Evolutionary conservation across 148 eudicot genomes (phyloP), one percentile per base, ranked within the genome.

Genomic region (Bassia scoparia): DNA sequence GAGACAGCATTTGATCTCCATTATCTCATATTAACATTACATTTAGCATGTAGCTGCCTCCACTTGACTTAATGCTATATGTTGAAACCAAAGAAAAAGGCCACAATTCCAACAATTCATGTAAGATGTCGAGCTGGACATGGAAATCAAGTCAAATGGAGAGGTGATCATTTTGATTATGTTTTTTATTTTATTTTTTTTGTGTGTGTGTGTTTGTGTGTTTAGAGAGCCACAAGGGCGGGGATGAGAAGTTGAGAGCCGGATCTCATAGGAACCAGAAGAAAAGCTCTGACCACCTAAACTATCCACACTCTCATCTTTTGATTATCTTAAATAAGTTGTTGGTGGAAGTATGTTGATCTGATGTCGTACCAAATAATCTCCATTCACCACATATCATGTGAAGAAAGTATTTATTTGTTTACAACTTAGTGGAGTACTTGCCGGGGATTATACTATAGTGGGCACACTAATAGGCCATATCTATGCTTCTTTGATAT

Each of bases 321-420:
- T 55, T 58, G 41, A 72, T 67, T 31, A 55, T 46, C 29, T 38
- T 61, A 46, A 49, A 18, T 26, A 27, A 67, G 29, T 68, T 61
- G 24, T 69, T 17, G 60, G 77, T 79, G 81, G 74, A 53, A 23
- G 74, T 63, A 61, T 56, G 53, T 58, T 31, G 63, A 73, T 61
- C 74, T 68, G 55, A 29, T 52, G 21, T 26, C 56, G 56, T 61
- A 68, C 81, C 73, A 59, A 78, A 73, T 74, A 53, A 16, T 44
- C 62, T 63, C 81, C 77, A 78, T 78, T 78, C 73, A 68, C 31
- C 24, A 27, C 67, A 54, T 56, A 52, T 49, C 67, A 3, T 59
- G 71, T 41, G 53, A 53, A n/a, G 33, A 63, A 46, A 31, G n/a
- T 53, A 52, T 34, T 34, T 66, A 23, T 66, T 38, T 21, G 65